Base-by-base conservation (phyloP, 208 protist genomes). In the Acanthamoeba triangularis region DNA sequence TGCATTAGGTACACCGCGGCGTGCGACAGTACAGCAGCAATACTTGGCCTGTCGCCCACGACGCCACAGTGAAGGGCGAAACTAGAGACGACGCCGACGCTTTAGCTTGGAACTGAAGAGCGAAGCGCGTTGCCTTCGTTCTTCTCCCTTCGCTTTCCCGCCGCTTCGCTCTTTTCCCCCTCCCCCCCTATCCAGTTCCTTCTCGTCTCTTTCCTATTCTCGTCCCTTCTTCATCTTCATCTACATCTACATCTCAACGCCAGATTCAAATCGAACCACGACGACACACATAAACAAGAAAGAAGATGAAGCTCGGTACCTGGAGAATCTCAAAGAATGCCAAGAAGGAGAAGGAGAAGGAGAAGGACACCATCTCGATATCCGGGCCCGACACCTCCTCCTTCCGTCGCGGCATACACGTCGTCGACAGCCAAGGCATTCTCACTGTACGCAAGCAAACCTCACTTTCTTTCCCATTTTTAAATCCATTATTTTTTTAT, bases 261-360 rank as follows among this genome's bases (percentile, higher is more conserved):
- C n/a, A n/a, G n/a, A n/a, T n/a, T n/a, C n/a, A n/a, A 41, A 41
- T 41, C 37, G 37, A 41, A 41, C 37, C 37, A 41, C 37, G 37
- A 41, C 37, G 37, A 41, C 3, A 41, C 37, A 16, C 59, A 23
- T n/a, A 18, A n/a, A 7, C 0, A 20, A 7, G 7, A 65, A 65
- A 18, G 7, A 18, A 11, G 14, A 85, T 85, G 76, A 85, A 85
- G 47, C 10, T 85, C 3, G 18, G 25, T 13, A 82, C 8, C 1
- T 85, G 76, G 76, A 49, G 76, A 49, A 85, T 85, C 76, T 85
- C 76, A n/a, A 85, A 85, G 76, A 85, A 85, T 33, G 11, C 13
- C 44, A 85, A 85, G 41, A 85, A 85, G 69, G n/a, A 78, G 54
- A 82, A 49, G 20, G 35, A 33, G 3, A 44, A 14, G 30, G 69